phyloP scores from a whole-genome alignment of 2,329 filamentous ascomycete genomes.

The Aspergillus alliaceus region DNA sequence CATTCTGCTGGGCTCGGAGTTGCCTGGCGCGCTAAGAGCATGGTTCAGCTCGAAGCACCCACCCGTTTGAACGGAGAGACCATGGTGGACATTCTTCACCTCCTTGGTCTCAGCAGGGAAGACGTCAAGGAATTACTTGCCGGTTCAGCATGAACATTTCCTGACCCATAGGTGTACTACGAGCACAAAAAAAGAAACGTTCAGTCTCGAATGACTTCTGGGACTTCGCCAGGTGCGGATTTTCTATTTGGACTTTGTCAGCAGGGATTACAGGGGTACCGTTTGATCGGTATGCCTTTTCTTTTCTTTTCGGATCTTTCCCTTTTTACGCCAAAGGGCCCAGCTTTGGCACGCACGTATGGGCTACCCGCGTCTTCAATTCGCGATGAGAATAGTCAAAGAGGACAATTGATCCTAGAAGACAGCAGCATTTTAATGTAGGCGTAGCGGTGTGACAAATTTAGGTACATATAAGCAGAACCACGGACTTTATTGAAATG shows the following conservation, averaged over 20 bases:
- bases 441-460: conserved; percentile 10
- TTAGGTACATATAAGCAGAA: conserved; percentile 5
- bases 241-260: conserved; percentile 5
- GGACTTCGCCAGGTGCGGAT: conserved; percentile 3
- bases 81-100: conserved; percentile 58
- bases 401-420: neutral
- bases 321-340: neutral
- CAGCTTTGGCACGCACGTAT: neutral
- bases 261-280: conserved; percentile 6
- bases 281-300: neutral
- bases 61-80: conserved; percentile 59
- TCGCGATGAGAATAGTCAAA: neutral
- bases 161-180: neutral
- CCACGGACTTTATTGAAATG: conserved; percentile 4
- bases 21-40: conserved; percentile 65
- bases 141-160: conserved; percentile 7
- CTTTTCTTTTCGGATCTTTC: neutral
- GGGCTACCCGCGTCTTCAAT: neutral
- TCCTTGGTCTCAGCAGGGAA: conserved; percentile 54
- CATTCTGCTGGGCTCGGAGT: conserved; percentile 61
- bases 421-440: conserved; percentile 3
- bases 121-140: conserved; percentile 49
- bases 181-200: neutral
- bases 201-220: neutral
- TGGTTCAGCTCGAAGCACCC: conserved; percentile 62